A percentile compares a stretch with the other conserved stretches of the same genome.
Conservation (phyloP, 148 eudicot species). For the Cornus florida region DNA sequence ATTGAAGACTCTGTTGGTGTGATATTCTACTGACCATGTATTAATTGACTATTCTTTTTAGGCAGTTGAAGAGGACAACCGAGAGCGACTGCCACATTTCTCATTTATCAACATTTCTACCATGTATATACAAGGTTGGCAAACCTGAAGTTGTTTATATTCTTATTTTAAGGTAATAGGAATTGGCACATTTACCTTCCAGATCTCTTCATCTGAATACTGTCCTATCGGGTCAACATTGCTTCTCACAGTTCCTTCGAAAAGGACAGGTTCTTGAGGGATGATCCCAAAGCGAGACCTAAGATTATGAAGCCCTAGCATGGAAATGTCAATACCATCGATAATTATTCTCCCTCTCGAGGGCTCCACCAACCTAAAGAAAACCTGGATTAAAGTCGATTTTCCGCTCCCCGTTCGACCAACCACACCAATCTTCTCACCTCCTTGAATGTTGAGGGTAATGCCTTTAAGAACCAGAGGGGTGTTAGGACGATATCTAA, state of each 20-base stretch:
- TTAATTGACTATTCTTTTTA: too few relatives aligned
- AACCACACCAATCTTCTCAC: conserved; percentile 92
- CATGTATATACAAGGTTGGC: not conserved
- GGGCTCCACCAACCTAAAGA: conserved; percentile 93
- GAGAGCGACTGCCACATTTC: too few relatives aligned
- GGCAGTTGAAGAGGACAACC: not conserved
- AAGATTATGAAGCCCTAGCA: conserved; percentile 82
- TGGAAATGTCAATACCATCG: conserved; percentile 68
- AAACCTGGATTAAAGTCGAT: conserved; percentile 87
- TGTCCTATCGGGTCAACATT: conserved; percentile 77
- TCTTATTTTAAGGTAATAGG: not conserved
- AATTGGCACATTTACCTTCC: conserved; percentile 60
- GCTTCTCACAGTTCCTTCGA: conserved; percentile 94
- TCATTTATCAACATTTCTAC: not conserved
- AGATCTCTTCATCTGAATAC: conserved; percentile 89
- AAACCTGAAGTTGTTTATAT: not conserved
- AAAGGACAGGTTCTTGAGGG: conserved; percentile 97
- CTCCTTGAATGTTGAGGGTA: conserved; percentile 69
- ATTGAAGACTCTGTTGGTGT: too few relatives aligned
- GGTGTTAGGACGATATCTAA: conserved; percentile 78
- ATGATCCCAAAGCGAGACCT: conserved; percentile 96
- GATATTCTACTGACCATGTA: not conserved
- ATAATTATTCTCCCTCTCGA: conserved; percentile 70
- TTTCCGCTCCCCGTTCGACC: conserved; percentile 98
- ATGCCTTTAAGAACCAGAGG: conserved; percentile 91